A percentile compares a stretch with the other conserved stretches of the same genome.
Conservation (phyloP, 306 rosid genomes). For the Lathyrus oleraceus region DNA sequence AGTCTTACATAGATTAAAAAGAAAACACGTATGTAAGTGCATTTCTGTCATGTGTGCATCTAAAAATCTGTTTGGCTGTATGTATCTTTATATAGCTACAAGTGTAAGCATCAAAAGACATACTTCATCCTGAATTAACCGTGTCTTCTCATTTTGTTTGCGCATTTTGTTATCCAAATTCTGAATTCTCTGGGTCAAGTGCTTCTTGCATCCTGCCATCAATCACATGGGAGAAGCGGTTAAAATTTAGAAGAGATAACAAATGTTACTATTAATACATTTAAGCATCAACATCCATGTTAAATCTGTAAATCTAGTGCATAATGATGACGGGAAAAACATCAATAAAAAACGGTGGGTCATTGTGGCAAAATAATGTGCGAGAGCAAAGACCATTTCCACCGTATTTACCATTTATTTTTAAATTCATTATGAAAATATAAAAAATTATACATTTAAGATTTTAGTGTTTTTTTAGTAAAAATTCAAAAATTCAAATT, state of each 20-base stretch:
- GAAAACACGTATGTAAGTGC: not conserved
- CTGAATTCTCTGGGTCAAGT: conserved; percentile 88
- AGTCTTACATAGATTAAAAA: not conserved
- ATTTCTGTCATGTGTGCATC: not conserved
- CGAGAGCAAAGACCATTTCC: conserved; percentile 7
- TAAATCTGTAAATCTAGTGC: conserved; percentile 13
- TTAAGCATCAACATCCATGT: not conserved
- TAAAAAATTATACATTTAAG: no score
- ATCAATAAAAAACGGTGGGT: conserved; percentile 5
- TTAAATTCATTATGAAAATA: no score
- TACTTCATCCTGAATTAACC: conserved; percentile 70
- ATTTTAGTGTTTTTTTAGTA: no score
- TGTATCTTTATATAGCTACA: conserved; percentile 8
- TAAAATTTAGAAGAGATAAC: not conserved
- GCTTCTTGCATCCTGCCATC: conserved; percentile 86
- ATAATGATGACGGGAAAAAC: not conserved
- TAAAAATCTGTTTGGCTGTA: conserved; percentile 12
- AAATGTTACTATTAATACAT: conserved; percentile 13
- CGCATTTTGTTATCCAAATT: conserved; percentile 82
- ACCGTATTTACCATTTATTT: no score
- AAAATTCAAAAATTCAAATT: no score
- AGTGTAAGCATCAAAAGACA: conserved; percentile 38
- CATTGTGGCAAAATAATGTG: not conserved
- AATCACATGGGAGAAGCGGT: conserved; percentile 31
- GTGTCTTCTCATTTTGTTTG: conserved; percentile 75